Evolutionary conservation across 2,329 filamentous ascomycete species (phyloP), one percentile per base, ranked within the genome.

Genomic region (Dothidotthia symphoricarpi): DNA sequence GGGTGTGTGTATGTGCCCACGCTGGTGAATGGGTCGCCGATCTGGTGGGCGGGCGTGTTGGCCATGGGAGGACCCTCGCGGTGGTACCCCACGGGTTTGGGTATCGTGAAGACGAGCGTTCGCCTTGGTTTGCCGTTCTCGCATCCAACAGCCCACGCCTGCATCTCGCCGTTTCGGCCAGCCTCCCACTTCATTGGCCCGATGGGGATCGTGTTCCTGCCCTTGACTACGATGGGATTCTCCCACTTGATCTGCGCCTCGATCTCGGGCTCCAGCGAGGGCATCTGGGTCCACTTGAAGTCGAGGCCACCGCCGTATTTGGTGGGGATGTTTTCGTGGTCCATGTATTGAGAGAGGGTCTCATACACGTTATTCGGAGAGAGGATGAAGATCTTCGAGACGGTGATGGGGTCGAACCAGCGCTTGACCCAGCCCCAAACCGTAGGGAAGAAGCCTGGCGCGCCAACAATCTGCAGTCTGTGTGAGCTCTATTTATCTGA

Each of bases 391-490:
- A 97, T 96, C 73, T 97, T 97, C 57, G 88, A 93, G 3, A 69
- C 66, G 24, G 91, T 96, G 46, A 89, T 88, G 6, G 90, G 90
- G 70, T 75, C 71, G 32, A 95, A 95, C 89, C 90, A 95, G 59
- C 86, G 84, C 75, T 95, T 95, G 69, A 95, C 79, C 88, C 89
- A 95, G 51, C 86, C 82, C 90, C 90, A 91, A 43, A 95, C 87
- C 3, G 88, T 95, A 33, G 86, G 85, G 73, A 95, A 95, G 76
- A 95, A 95, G 30, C 78, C 72, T 6, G 91, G 91, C 0, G 91
- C 91, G 45, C 90, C 90, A 48, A 96, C 88, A 58, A 97, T 85
- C 77, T 81, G 45, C 3, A 12, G 10, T 6, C 6, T 15, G 4
- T 32, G 32, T 54, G 33, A 53, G 43, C 14, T 13, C 14, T 16